Evolutionary conservation across 345 rosid species (phyloP).

Genomic region (Schrenkiella parvula): DNA sequence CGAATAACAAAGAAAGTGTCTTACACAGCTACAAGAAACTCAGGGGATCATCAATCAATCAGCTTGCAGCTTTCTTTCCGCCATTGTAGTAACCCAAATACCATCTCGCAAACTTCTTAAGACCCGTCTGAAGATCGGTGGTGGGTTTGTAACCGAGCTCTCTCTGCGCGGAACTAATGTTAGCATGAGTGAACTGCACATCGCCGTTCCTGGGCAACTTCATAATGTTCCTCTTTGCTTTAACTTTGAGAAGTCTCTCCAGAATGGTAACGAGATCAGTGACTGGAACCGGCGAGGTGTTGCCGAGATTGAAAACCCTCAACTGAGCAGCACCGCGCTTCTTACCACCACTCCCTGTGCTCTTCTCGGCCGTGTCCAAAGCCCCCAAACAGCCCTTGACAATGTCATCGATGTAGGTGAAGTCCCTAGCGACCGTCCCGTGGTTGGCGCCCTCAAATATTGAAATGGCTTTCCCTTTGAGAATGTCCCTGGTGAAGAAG

Average conservation of each 20-base stretch:
- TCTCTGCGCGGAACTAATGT: conserved; percentile 74
- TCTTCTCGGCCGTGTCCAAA: conserved; percentile 83
- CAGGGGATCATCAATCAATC: neutral
- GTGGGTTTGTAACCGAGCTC: conserved; percentile 89
- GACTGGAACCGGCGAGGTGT: conserved; percentile 88
- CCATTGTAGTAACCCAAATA: conserved; percentile 64
- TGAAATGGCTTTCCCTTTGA: conserved; percentile 40
- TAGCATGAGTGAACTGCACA: conserved; percentile 87
- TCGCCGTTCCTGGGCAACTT: conserved; percentile 86
- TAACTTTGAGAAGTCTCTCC: conserved; percentile 80
- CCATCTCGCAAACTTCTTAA: conserved; percentile 95
- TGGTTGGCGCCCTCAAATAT: conserved; percentile 42
- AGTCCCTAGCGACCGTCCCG: conserved; percentile 42
- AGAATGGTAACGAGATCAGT: conserved; percentile 63
- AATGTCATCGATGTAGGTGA: conserved; percentile 73
- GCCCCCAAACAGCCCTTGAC: conserved; percentile 88
- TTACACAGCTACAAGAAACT: conserved; percentile 14
- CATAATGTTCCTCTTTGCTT: conserved; percentile 72
- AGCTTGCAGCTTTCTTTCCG: conserved; percentile 58
- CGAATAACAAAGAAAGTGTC: neutral
- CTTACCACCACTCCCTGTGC: conserved; percentile 91
- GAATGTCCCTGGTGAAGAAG: conserved; percentile 48
- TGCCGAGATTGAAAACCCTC: conserved; percentile 85
- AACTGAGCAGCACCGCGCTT: conserved; percentile 80
- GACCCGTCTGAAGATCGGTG: conserved; percentile 77